Conservation (phyloP, 2,329 filamentous ascomycete genomes). For the Aspergillus glaucus region DNA sequence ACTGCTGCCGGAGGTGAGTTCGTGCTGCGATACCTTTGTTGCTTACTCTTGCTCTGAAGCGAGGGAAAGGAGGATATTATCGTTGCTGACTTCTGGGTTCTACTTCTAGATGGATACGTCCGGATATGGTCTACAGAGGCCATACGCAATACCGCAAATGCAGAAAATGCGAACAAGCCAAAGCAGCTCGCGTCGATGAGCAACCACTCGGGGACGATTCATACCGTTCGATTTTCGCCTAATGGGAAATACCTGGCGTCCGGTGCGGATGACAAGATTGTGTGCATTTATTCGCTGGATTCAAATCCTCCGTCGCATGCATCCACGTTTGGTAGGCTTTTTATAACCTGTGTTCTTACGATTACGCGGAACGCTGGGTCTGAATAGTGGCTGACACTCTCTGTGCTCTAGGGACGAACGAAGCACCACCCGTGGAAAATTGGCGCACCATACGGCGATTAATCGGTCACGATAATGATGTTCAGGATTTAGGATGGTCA, state of each 20-base stretch:
- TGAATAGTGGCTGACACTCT: constrained; percentile 8
- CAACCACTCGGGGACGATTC: constrained; percentile 95
- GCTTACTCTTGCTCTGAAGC: background rate
- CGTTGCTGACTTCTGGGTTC: constrained; percentile 6
- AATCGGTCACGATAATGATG: constrained; percentile 96
- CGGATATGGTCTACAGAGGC: constrained; percentile 97
- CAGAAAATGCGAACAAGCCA: constrained; percentile 64
- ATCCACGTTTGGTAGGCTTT: constrained; percentile 66
- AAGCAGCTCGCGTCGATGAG: constrained; percentile 97
- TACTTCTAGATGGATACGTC: constrained; percentile 73
- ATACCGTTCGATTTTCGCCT: constrained; percentile 92
- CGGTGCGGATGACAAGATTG: constrained; percentile 96
- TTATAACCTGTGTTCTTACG: constrained; percentile 2
- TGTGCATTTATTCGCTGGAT: constrained; percentile 92
- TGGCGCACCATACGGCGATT: constrained; percentile 93
- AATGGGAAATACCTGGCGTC: constrained; percentile 94
- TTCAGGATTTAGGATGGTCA: constrained; percentile 96
- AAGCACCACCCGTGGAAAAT: constrained; percentile 89
- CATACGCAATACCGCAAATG: constrained; percentile 72
- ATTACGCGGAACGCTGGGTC: background rate
- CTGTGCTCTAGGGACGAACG: constrained; percentile 60
- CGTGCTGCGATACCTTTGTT: background rate
- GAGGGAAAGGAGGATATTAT: background rate
- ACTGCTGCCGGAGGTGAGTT: constrained; percentile 82
- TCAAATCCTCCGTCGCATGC: constrained; percentile 69